Conservation (phyloP, 2,329 filamentous ascomycete genomes). For the Fusarium buharicum region DNA sequence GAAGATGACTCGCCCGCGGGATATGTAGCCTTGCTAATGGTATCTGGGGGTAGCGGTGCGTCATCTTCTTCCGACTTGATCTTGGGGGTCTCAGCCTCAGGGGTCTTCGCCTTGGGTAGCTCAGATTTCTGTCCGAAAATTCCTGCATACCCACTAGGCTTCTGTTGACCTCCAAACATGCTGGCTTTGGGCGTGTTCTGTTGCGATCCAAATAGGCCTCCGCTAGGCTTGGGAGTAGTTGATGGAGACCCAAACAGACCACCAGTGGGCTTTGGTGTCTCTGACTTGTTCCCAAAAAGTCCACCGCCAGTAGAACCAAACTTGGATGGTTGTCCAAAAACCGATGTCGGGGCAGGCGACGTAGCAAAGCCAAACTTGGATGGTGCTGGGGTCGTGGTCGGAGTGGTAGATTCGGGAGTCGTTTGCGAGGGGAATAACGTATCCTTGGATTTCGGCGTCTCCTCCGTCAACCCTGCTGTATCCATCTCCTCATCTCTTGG, state of each 20-base stretch:
- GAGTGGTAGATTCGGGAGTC: conserved; percentile 56
- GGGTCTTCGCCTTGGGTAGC: conserved; percentile 18
- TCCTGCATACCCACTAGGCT: conserved; percentile 37
- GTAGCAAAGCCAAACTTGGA: conserved; percentile 57
- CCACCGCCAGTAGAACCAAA: conserved; percentile 40
- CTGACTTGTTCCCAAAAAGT: conserved; percentile 46
- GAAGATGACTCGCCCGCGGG: conserved; percentile 62
- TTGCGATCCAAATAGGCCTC: conserved; percentile 37
- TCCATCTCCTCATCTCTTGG: conserved; percentile 67
- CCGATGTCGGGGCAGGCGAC: conserved; percentile 48
- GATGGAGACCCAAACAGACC: conserved; percentile 43
- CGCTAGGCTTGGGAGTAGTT: conserved; percentile 42
- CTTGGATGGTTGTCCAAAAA: conserved; percentile 52
- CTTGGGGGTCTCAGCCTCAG: conserved; percentile 46
- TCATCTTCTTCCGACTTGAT: conserved; percentile 52
- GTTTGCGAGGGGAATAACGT: conserved; percentile 42
- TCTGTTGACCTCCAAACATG: conserved; percentile 39
- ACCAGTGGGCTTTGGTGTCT: conserved; percentile 40
- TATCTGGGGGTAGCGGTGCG: conserved; percentile 64
- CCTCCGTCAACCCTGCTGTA: conserved; percentile 47
- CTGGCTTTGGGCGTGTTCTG: conserved; percentile 38
- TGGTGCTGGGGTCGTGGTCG: conserved; percentile 63
- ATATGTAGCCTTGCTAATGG: conserved; percentile 64
- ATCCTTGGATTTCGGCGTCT: conserved; percentile 53
- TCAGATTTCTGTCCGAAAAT: conserved; percentile 42